phyloP scores from a whole-genome alignment of 2,329 filamentous ascomycete genomes.

The Microsporum canis region DNA sequence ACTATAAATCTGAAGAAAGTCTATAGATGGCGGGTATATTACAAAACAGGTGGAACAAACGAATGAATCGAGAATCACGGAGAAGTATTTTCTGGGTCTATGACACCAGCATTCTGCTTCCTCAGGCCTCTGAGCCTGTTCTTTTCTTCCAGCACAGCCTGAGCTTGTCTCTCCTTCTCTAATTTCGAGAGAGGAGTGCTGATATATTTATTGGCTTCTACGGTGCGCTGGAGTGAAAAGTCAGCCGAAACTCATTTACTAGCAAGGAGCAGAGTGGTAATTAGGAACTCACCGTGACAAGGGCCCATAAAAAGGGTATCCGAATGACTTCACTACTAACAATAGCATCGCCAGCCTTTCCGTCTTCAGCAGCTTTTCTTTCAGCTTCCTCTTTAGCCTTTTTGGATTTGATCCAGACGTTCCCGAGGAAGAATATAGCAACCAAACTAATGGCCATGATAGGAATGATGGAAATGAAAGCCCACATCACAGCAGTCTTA shows the following conservation, averaged over 20 bases:
- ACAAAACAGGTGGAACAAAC: background rate
- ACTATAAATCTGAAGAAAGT: background rate
- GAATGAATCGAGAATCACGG: background rate
- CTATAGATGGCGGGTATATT: background rate
- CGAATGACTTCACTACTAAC: conserved; percentile 23
- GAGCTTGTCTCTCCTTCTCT: conserved; percentile 14
- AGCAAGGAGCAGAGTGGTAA: background rate
- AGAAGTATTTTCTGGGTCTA: background rate
- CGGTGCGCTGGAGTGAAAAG: conserved; percentile 14
- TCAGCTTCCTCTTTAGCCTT: conserved; percentile 15
- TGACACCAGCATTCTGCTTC: background rate
- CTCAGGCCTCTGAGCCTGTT: conserved; percentile 1
- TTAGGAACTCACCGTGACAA: conserved; percentile 19
- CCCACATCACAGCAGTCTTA: conserved; percentile 52
- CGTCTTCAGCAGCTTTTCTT: conserved; percentile 4
- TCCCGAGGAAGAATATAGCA: conserved; percentile 38
- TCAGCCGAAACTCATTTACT: background rate
- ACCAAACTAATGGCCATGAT: conserved; percentile 43
- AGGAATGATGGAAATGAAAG: conserved; percentile 51
- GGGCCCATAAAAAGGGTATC: conserved; percentile 24
- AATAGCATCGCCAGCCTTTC: conserved; percentile 9
- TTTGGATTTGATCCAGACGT: conserved; percentile 40
- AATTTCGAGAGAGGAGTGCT: conserved; percentile 16
- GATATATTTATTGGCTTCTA: conserved; percentile 19
- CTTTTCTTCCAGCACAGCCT: conserved; percentile 13